phyloP scores from a whole-genome alignment of 495 filamentous ascomycete species.

The Annulohypoxylon stygium region DNA sequence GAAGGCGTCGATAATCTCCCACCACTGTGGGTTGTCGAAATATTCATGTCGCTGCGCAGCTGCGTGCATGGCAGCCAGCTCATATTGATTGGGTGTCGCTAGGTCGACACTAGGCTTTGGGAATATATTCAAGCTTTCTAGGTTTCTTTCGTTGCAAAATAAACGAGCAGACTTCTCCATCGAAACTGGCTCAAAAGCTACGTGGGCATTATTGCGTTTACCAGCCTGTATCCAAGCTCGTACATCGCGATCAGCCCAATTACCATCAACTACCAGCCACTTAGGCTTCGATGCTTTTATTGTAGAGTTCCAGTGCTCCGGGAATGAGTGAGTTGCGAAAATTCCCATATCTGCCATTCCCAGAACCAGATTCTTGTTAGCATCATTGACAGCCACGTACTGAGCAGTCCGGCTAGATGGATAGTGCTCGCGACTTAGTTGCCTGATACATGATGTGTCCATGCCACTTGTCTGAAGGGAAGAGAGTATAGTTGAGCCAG shows the following conservation, averaged over 20 bases:
- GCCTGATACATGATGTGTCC: slow-evolving; percentile 70
- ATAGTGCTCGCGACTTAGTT: slow-evolving; percentile 62
- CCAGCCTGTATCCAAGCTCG: slow-evolving; percentile 72
- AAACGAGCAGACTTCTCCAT: slow-evolving; percentile 78
- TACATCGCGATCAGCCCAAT: slow-evolving; percentile 76
- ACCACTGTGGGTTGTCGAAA: slow-evolving; percentile 81
- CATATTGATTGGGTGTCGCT: slow-evolving; percentile 83
- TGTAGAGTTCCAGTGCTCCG: slow-evolving; percentile 70
- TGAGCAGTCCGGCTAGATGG: slow-evolving; percentile 78
- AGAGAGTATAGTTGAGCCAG: slow-evolving; percentile 76
- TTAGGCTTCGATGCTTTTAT: slow-evolving; percentile 69
- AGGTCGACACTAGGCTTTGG: slow-evolving; percentile 76
- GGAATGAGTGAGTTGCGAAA: slow-evolving; percentile 68
- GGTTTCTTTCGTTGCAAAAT: slow-evolving; percentile 62
- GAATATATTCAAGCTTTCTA: slow-evolving; percentile 60
- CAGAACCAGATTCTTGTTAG: slow-evolving; percentile 80
- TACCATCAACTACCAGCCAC: slow-evolving; percentile 85
- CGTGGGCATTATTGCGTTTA: slow-evolving; percentile 62
- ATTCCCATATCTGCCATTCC: slow-evolving; percentile 97
- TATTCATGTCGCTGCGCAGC: slow-evolving; percentile 72
- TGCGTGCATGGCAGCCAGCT: slow-evolving; percentile 80
- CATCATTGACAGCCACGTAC: slow-evolving; percentile 91
- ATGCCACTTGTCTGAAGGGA: slow-evolving; percentile 73
- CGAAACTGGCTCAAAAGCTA: slow-evolving; percentile 96
- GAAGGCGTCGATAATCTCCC: slow-evolving; percentile 80